Evolutionary conservation across 495 filamentous ascomycete species (phyloP).

Genomic region (Penicillium maclennaniae): DNA sequence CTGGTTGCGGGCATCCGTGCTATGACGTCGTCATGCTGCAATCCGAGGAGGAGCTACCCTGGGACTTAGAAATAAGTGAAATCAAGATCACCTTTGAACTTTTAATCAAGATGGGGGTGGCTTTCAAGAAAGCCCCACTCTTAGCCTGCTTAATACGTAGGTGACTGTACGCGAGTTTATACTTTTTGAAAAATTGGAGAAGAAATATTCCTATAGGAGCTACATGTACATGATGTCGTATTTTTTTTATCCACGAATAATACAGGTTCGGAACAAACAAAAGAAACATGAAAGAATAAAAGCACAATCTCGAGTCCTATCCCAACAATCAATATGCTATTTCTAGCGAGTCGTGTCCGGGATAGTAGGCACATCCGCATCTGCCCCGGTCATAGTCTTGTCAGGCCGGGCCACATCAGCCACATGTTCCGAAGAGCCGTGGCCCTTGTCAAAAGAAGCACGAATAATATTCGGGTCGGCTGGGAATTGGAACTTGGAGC

Average conservation of each 20-base stretch:
- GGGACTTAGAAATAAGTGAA: not conserved
- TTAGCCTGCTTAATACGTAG: too few relatives aligned
- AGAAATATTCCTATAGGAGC: too few relatives aligned
- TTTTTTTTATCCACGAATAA: too few relatives aligned
- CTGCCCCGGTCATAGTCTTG: conserved; percentile 1
- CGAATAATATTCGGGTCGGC: conserved; percentile 20
- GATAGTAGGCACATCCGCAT: conserved; percentile 7
- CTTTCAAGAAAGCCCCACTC: too few relatives aligned
- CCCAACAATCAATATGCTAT: not conserved
- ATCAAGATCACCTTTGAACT: not conserved
- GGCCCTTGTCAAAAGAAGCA: conserved; percentile 22
- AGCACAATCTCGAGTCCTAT: not conserved
- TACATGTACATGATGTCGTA: too few relatives aligned
- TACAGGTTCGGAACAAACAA: not conserved
- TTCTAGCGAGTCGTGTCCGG: not conserved
- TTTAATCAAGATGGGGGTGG: not conserved
- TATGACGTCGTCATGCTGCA: conserved; percentile 37
- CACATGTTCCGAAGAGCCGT: conserved; percentile 15
- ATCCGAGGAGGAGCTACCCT: conserved; percentile 11
- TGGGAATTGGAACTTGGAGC: conserved; percentile 44
- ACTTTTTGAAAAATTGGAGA: too few relatives aligned
- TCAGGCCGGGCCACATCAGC: not conserved
- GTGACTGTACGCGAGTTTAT: too few relatives aligned
- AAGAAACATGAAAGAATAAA: not conserved
- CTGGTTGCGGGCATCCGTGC: not conserved